Evolutionary conservation across 192 early-diverging fungal species (phyloP), one percentile per base, ranked within the genome.

Genomic region (Piromyces finnis): DNA sequence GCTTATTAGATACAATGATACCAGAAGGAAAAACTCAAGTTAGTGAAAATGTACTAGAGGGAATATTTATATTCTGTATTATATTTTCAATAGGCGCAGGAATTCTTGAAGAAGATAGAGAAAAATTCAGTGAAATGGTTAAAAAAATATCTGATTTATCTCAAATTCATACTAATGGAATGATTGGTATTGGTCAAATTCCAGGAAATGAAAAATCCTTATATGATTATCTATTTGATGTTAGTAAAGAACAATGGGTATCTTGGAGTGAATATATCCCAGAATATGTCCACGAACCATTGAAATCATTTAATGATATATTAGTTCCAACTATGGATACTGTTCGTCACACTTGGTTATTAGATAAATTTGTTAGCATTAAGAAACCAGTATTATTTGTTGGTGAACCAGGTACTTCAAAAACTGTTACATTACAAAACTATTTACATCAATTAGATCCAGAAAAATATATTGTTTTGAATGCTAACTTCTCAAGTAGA

Each of bases 281-380:
- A 30, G 78, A 86, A 17, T 90, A 90, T 80, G 83, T 88, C 78
- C 88, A 90, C 80, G 85, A 85, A 27, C 83, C 87, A 22, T 79
- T 80, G 18, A 79, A 79, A 28, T 30, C 89, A 9, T 89, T 87
- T 81, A 85, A 90, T 79, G 86, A 90, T 77, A 90, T 90, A 59
- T 81, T 90, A 22, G 89, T 90, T 13, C 89, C 89, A 18, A 90
- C 89, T 3, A 78, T 89, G 79, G 89, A 90, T 79, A 90, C 89
- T 29, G 84, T 90, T 26, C 83, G 87, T 28, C 89, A 90, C 78
- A 89, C 89, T 5, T 90, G 88, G 88, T 80, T 90, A 7, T 79
- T 90, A 6, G 86, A 89, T 35, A 88, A 88, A 77, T 82, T 90
- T 12, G 83, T 90, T 29, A 82, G 79, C n/a, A 83, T 87, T 81